Evolutionary conservation across 1,284 basidiomycete species (phyloP).

Genomic region (Melampsora larici-populina): DNA sequence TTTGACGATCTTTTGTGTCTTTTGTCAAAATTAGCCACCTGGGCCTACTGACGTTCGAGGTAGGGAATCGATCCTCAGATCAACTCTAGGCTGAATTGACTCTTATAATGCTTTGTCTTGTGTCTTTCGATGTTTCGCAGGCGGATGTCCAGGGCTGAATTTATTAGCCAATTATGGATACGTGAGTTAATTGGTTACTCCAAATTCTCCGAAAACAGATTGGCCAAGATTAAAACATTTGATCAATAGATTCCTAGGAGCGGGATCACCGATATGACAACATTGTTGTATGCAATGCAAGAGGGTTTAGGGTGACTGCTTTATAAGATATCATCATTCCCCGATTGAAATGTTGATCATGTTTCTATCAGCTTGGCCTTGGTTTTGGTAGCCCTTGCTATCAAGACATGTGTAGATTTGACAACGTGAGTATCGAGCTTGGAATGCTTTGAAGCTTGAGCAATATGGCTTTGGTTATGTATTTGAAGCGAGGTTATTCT

Average conservation of each 20-base stretch:
- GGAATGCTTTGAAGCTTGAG: no score
- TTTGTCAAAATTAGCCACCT: not conserved
- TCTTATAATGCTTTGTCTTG: not conserved
- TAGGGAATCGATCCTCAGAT: not conserved
- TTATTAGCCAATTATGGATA: slow-evolving; percentile 34
- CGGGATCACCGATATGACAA: not conserved
- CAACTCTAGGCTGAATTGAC: not conserved
- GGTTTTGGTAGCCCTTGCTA: no score
- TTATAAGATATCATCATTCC: no score
- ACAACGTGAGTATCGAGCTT: not conserved
- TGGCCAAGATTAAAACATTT: not conserved
- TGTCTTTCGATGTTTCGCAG: not conserved
- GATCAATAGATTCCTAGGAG: slow-evolving; percentile 1
- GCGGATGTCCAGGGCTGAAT: slow-evolving; percentile 35
- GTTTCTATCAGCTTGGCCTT: no score
- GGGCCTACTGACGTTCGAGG: slow-evolving; percentile 1
- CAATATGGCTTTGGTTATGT: not conserved
- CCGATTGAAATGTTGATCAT: no score
- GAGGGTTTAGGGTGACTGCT: not conserved
- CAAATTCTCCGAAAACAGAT: not conserved
- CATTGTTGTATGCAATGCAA: not conserved
- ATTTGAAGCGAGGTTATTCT: not conserved
- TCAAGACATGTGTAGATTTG: no score
- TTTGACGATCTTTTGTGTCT: no score
- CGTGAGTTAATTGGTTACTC: not conserved